Evolutionary conservation across 257 asterid species (phyloP), one percentile per base, ranked within the genome.

Genomic region (Solanum rostratum): DNA sequence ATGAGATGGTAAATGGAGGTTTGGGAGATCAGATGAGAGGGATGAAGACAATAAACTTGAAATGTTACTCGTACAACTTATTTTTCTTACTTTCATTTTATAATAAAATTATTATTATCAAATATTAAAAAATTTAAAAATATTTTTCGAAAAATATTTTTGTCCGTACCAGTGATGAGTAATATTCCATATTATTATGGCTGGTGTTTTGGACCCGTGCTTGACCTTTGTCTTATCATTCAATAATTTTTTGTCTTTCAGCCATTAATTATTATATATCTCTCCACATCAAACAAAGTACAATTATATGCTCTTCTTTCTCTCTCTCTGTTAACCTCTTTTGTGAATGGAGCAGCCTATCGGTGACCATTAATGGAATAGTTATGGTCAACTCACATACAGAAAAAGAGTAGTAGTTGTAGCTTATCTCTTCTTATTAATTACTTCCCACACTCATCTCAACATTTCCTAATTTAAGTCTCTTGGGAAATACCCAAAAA

Each of bases 311-410:
- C 68, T 14, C 39, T 14, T 10, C 12, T 49, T 78, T 59, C 39
- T 78, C 60, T 74, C 90, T 89, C 37, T 68, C 50, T 68, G 90
- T 86, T 88, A 85, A 89, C 84, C 93, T 74, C 7, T 33, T 55
- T 53, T 86, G 86, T 86, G 11, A 92, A 87, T 93, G 97, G 95
- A 79, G 89, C 57, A 86, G 85, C 33, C 63, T 49, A 85, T 80
- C 93, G 95, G 95, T 89, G 93, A 86, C 78, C 87, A 89, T 91
- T 89, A 89, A 92, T 88, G 86, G 83, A 79, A 71, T 81, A 84
- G 86, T 85, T 86, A 69, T 86, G 62, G 85, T 66, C 79, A 82
- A 82, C 79, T 50, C 10, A 43, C 63, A 29, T 62, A 62, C 39
- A 33, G 39, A 62, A 22, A 24, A 79, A 81, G 33, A 59, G 82